Conservation (phyloP, 345 rosid species). For the Brassica napus region DNA sequence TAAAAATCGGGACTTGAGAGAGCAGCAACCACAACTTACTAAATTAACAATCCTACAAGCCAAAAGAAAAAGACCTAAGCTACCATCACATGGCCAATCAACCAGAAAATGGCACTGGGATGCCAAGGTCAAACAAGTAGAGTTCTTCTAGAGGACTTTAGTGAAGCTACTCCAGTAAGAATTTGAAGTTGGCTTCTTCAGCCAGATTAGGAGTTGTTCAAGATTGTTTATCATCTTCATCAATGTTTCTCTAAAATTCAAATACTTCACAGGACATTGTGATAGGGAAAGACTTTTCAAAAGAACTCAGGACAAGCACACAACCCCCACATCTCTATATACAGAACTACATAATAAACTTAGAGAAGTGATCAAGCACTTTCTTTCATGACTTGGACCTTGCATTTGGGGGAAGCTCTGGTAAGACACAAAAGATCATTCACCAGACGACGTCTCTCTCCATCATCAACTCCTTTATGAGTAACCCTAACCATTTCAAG, state of each 20-base stretch:
- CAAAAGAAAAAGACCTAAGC: too few species aligned
- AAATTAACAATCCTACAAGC: too few species aligned
- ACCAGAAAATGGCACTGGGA: too few species aligned
- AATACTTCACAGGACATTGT: neutral
- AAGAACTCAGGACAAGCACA: neutral
- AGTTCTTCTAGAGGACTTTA: conserved; percentile 5
- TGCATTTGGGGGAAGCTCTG: conserved; percentile 20
- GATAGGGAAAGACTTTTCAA: neutral
- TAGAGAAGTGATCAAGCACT: neutral
- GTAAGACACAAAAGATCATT: conserved; percentile 22
- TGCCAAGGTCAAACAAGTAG: neutral
- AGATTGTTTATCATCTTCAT: neutral
- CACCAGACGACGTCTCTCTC: conserved; percentile 11
- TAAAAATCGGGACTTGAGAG: too few species aligned
- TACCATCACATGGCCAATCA: too few species aligned
- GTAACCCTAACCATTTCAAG: conserved; percentile 23
- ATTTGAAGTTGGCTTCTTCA: conserved; percentile 7
- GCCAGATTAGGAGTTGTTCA: conserved; percentile 13
- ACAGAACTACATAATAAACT: neutral
- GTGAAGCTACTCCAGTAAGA: conserved; percentile 21
- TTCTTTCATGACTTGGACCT: conserved; percentile 1
- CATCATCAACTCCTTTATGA: neutral
- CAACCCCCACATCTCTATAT: neutral
- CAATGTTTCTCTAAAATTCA: conserved; percentile 13
- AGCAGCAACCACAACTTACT: too few species aligned